Evolutionary conservation across 306 rosid species (phyloP).

Genomic region (Cucurbita argyrosperma): DNA sequence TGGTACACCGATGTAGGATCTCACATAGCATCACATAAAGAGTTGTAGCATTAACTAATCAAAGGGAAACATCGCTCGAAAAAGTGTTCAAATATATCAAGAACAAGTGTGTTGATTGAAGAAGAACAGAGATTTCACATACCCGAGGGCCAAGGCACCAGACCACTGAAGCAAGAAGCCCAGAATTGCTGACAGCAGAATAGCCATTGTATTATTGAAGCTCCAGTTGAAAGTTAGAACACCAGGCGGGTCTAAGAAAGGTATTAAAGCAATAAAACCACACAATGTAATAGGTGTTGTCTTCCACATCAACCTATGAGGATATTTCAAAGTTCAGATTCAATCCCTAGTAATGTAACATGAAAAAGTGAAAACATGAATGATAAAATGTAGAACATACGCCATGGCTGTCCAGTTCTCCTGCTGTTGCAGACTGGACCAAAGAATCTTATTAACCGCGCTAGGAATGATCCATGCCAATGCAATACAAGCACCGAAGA

Average conservation of each 20-base stretch:
- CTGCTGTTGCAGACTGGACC: constrained; percentile 80
- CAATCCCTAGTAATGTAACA: constrained; percentile 3
- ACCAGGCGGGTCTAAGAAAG: constrained; percentile 76
- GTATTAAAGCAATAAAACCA: constrained; percentile 45
- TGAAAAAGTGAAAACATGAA: neutral
- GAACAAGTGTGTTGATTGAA: neutral
- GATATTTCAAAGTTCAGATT: constrained; percentile 8
- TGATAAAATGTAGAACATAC: constrained; percentile 19
- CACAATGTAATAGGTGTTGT: constrained; percentile 69
- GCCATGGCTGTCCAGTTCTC: constrained; percentile 85
- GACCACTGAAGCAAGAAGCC: constrained; percentile 96
- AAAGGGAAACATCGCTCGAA: neutral
- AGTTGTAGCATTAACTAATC: neutral
- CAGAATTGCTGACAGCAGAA: constrained; percentile 55
- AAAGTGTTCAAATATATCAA: neutral
- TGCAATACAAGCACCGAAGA: constrained; percentile 68
- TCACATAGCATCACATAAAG: neutral
- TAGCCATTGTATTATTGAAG: constrained; percentile 36
- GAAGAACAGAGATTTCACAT: constrained; percentile 10
- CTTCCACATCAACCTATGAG: constrained; percentile 80
- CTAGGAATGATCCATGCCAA: constrained; percentile 80
- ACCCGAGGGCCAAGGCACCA: constrained; percentile 86
- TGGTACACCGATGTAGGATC: no score
- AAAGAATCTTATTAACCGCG: constrained; percentile 69
- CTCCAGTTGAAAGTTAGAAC: constrained; percentile 57